Conservation (phyloP, 139 green algal species). For the Chlorella sp. region DNA sequence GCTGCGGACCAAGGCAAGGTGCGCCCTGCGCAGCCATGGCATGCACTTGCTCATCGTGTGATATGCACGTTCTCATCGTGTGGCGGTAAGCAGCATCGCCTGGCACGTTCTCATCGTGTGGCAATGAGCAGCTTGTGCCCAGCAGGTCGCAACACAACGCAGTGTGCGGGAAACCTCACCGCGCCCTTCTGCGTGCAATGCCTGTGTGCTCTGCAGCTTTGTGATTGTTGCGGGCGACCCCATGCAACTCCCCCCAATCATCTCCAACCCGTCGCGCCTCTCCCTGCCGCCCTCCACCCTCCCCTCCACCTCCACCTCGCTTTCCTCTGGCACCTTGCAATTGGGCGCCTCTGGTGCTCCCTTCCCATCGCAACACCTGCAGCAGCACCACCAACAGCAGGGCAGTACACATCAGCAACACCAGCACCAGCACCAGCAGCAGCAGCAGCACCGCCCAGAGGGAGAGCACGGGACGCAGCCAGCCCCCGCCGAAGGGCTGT, state of each 20-base stretch:
- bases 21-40: too few species aligned
- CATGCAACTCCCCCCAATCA: conserved; percentile 73
- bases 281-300: neutral
- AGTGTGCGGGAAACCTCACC: too few species aligned
- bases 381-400: neutral
- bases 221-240: conserved; percentile 80
- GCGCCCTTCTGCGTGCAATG: too few species aligned
- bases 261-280: conserved; percentile 48
- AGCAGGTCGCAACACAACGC: too few species aligned
- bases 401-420: neutral
- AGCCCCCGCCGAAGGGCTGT: too few species aligned
- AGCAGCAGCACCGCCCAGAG: too few species aligned
- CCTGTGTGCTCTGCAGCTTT: conserved; percentile 58
- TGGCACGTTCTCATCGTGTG: conserved; percentile 57
- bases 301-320: neutral
- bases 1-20: conserved; percentile 38
- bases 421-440: too few species aligned
- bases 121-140: conserved; percentile 19
- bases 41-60: too few species aligned
- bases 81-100: conserved; percentile 21
- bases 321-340: too few species aligned
- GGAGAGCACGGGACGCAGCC: too few species aligned
- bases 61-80: conserved; percentile 60
- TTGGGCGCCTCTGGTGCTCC: too few species aligned
- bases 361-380: too few species aligned